Conservation (phyloP, 768 basidiomycete species). For the Bullera alba region DNA sequence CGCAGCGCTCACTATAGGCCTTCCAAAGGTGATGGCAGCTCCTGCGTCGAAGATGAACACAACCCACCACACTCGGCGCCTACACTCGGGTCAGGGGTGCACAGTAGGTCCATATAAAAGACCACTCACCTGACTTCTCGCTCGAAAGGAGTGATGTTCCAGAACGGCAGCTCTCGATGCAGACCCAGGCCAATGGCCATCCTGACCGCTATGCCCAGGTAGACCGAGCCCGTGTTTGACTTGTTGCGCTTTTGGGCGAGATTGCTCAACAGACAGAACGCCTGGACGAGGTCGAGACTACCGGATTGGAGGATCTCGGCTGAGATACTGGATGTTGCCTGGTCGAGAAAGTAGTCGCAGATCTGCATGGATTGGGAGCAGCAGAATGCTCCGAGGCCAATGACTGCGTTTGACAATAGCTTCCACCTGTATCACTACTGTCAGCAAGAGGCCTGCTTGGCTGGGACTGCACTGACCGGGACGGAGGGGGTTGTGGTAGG, state of each 20-base stretch:
- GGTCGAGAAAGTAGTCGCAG: neutral
- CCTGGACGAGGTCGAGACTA: neutral
- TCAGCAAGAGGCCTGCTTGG: neutral
- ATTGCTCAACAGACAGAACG: neutral
- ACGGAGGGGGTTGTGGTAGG: slow-evolving; percentile 3
- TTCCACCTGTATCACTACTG: neutral
- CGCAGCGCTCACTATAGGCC: slow-evolving; percentile 9
- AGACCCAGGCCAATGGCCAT: slow-evolving; percentile 16
- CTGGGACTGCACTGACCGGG: neutral
- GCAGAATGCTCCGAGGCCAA: neutral
- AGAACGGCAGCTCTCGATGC: slow-evolving; percentile 16
- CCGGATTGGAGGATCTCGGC: neutral
- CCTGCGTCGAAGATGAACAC: slow-evolving; percentile 9
- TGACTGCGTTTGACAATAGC: neutral
- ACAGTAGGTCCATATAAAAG: neutral
- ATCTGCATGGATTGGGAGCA: neutral
- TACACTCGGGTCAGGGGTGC: neutral
- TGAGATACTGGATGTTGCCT: neutral
- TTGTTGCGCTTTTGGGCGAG: neutral
- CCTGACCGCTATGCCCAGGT: slow-evolving; percentile 5
- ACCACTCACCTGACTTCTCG: slow-evolving; percentile 10
- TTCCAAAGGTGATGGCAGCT: slow-evolving; percentile 10
- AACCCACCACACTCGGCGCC: slow-evolving; percentile 14
- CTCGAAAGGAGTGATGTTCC: slow-evolving; percentile 16
- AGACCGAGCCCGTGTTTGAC: neutral